These are phyloP conservation scores for Ustilago curta DNA, from an alignment of 1,284 basidiomycete species.

Conservation along the genomic window DNA sequence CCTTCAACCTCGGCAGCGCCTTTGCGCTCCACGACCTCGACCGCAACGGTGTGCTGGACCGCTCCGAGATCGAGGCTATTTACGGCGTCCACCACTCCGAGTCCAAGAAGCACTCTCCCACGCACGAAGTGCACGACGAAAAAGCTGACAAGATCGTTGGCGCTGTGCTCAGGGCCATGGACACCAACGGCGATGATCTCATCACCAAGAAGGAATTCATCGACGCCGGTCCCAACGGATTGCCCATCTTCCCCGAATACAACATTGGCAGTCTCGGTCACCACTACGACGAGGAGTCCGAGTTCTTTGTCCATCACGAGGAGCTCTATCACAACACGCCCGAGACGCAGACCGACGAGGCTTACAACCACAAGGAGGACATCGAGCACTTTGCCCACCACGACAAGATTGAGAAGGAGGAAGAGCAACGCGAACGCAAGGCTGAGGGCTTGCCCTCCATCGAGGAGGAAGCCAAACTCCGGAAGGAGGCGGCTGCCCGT, in stretches of 20 bases:
- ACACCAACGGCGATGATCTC: constrained; percentile 82
- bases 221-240: constrained; percentile 78
- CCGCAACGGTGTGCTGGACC: constrained; percentile 71
- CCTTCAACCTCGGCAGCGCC: constrained; percentile 68
- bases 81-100: constrained; percentile 93
- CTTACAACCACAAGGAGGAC: constrained; percentile 85
- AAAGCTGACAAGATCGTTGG: constrained; percentile 86
- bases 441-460: constrained; percentile 79
- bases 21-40: constrained; percentile 92
- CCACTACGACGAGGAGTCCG: constrained; percentile 76
- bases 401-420: constrained; percentile 84
- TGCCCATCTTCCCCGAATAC: constrained; percentile 80
- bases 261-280: constrained; percentile 80
- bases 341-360: constrained; percentile 94
- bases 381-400: constrained; percentile 87
- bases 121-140: constrained; percentile 80
- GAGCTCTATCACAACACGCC: constrained; percentile 93
- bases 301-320: constrained; percentile 70
- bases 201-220: constrained; percentile 85
- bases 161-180: constrained; percentile 80
- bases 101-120: constrained; percentile 85
- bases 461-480: constrained; percentile 62
- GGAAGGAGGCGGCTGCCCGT: constrained; percentile 51
- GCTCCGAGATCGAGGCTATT: constrained; percentile 71
- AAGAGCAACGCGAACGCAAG: constrained; percentile 83